A percentile compares a stretch with the other conserved stretches of the same genome.
These are phyloP conservation scores for Talaromyces islandicus DNA, from an alignment of 2,329 filamentous ascomycete genomes.

Conservation along the genomic window DNA sequence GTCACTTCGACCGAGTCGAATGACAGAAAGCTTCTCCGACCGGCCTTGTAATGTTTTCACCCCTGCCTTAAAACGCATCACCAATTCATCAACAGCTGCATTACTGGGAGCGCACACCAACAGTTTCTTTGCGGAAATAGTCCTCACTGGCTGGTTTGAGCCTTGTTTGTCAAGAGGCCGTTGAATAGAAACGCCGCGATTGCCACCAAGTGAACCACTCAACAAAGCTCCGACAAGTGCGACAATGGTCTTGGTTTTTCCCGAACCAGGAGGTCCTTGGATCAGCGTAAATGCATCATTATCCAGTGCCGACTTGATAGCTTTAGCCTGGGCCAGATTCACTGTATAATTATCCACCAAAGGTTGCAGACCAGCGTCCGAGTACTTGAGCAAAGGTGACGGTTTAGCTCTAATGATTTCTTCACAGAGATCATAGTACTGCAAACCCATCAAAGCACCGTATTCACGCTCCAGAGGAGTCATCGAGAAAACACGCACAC, in stretches of 20 bases:
- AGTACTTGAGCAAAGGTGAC: slow-evolving; percentile 78
- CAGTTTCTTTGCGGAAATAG: slow-evolving; percentile 65
- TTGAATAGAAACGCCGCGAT: slow-evolving; percentile 41
- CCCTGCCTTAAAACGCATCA: slow-evolving; percentile 83
- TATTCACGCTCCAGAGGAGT: slow-evolving; percentile 94
- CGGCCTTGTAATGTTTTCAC: slow-evolving; percentile 71
- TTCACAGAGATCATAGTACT: slow-evolving; percentile 93
- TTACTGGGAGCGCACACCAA: slow-evolving; percentile 98
- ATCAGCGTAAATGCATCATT: slow-evolving; percentile 97
- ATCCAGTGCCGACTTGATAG: slow-evolving; percentile 83
- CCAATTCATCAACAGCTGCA: slow-evolving; percentile 91
- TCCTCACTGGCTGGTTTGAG: slow-evolving; percentile 26
- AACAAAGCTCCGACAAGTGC: slow-evolving; percentile 89
- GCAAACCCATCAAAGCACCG: slow-evolving; percentile 79
- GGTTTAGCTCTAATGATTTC: slow-evolving; percentile 87
- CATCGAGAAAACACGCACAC: slow-evolving; percentile 83
- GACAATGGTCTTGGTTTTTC: slow-evolving; percentile 97
- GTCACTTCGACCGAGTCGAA: slow-evolving; percentile 85
- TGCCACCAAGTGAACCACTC: slow-evolving; percentile 50
- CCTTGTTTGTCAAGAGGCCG: slow-evolving; percentile 36
- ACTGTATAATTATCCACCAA: slow-evolving; percentile 73
- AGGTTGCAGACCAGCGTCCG: slow-evolving; percentile 63
- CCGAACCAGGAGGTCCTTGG: slow-evolving; percentile 91
- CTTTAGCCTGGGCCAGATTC: slow-evolving; percentile 83
- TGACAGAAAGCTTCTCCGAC: slow-evolving; percentile 71